Evolutionary conservation across 1,139 yeast genomes (phyloP), one percentile per base, ranked within the genome.

Genomic region (Debaryomycetaceae sp.): DNA sequence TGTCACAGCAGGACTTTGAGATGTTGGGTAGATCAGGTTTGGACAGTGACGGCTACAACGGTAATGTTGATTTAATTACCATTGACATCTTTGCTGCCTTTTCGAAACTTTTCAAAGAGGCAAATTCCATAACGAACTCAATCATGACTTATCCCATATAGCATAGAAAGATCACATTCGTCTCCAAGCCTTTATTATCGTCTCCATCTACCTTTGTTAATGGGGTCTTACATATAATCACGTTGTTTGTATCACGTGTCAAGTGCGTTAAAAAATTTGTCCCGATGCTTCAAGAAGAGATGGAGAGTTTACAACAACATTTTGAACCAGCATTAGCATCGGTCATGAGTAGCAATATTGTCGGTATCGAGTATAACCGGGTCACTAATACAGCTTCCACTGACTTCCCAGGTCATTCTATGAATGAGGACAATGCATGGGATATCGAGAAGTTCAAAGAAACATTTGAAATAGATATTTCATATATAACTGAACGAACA

Each of bases 321-420:
- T 8, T 27, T 27, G 11, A 27, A 8, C 11, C 31, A 27, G 3
- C 8, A 27, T 27, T 17, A 13, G 11, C 34, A 42, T 33, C 39
- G 41, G 50, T 20, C 46, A 70, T 69, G 73, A 57, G 67, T 35
- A 67, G 63, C 46, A 85, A 88, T 58, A 81, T 88, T 51, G 95
- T 90, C 37, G 93, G 91, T 40, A 85, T 91, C 49, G 96, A 91
- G 63, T 86, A 86, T 63, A 95, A 90, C 65, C 80, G 97, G 58
- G 97, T 91, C 38, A 85, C 96, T 31, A 89, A 90, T 66, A 81
- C 93, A 6, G 76, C 93, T 0, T 79, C 95, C 33, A 88, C 93
- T 1, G 97, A 89, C 60, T 89, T 88, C 60, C 97, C 97, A 4
- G 97, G 97, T 2, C 87, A 84, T 63, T 76, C 66, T 49, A 38